These are phyloP conservation scores for Ramicandelaber brevisporus DNA, from an alignment of 192 early-diverging fungal species.

Conservation along the genomic window DNA sequence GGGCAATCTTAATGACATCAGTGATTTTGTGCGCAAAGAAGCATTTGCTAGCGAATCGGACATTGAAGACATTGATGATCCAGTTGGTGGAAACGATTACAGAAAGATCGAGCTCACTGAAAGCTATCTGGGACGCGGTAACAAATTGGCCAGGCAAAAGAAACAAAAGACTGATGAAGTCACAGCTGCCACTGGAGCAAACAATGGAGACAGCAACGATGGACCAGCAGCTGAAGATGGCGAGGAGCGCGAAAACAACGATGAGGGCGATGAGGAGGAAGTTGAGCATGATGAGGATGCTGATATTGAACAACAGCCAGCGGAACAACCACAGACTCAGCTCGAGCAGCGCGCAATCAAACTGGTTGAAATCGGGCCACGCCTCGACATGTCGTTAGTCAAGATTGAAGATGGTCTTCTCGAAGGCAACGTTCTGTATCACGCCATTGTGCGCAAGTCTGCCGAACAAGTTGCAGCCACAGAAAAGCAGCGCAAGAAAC, in stretches of 20 bases:
- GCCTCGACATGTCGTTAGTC: slow-evolving; percentile 57
- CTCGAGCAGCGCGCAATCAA: slow-evolving; percentile 66
- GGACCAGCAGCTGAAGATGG: too few species aligned
- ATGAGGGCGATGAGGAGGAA: too few species aligned
- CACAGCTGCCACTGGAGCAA: too few species aligned
- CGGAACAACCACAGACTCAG: too few species aligned
- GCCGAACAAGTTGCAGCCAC: slow-evolving; percentile 41
- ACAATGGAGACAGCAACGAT: too few species aligned
- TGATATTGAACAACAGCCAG: too few species aligned
- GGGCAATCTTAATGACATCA: slow-evolving; percentile 59
- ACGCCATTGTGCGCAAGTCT: slow-evolving; percentile 50
- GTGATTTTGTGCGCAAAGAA: slow-evolving; percentile 71
- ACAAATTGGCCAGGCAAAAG: too few species aligned
- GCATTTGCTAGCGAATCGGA: slow-evolving; percentile 73
- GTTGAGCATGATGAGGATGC: too few species aligned
- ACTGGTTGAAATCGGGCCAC: slow-evolving; percentile 72
- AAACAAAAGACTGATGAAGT: too few species aligned
- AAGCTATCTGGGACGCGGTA: slow-evolving; percentile 51
- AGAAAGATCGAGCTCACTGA: slow-evolving; percentile 62
- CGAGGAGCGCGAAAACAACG: background rate
- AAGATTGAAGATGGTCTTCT: slow-evolving; percentile 82
- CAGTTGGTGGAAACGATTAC: too few species aligned
- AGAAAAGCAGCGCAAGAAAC: slow-evolving; percentile 26
- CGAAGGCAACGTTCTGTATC: slow-evolving; percentile 79
- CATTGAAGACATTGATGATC: slow-evolving; percentile 72